Percentiles rank a stretch among this genome's conserved stretches.
phyloP scores from a whole-genome alignment of 768 basidiomycete species.

The Lactarius trivialis region DNA sequence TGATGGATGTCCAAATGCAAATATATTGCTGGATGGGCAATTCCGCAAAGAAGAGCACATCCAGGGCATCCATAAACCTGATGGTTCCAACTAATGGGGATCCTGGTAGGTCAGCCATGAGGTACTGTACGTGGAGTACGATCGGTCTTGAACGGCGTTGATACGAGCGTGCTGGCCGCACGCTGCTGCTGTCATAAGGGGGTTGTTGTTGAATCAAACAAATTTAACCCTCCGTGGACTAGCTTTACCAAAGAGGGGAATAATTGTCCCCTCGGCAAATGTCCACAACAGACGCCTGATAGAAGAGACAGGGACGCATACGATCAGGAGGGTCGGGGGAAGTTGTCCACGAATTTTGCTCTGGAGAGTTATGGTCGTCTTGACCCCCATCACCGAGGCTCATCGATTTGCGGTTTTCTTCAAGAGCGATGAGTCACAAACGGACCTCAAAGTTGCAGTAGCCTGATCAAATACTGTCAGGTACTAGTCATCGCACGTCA shows the following conservation, averaged over 20 bases:
- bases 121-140: background rate
- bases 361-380: background rate
- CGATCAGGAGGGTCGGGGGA: background rate
- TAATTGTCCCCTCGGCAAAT: too few species aligned
- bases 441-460: background rate
- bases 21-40: background rate
- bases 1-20: background rate
- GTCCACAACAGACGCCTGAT: background rate
- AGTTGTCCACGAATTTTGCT: background rate
- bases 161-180: background rate
- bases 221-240: background rate
- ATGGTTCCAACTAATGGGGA: background rate
- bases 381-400: background rate
- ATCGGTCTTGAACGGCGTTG: conserved; percentile 9
- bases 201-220: background rate
- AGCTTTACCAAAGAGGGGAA: background rate
- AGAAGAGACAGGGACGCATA: background rate
- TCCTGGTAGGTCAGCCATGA: background rate
- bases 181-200: conserved; percentile 2
- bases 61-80: background rate
- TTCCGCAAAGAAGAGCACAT: background rate
- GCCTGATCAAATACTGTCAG: background rate
- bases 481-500: background rate
- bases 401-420: background rate
- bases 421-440: background rate